These are phyloP conservation scores for Mortierella sp. DNA, from an alignment of 371 early-diverging fungal species.

Conservation along the genomic window DNA sequence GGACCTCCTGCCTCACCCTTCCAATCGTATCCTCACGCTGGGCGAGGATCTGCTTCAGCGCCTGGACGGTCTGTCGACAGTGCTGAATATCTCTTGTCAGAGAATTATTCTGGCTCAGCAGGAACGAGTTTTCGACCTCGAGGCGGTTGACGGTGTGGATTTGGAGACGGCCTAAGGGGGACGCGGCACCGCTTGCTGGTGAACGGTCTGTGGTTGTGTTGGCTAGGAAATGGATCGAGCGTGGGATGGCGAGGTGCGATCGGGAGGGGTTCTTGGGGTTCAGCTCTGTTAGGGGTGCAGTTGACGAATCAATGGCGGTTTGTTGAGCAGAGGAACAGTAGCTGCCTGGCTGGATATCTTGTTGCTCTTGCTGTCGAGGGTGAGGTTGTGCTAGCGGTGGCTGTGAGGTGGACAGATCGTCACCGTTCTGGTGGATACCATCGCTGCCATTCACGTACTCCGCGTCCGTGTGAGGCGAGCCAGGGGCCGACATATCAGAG, in stretches of 20 bases:
- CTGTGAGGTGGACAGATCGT: neutral
- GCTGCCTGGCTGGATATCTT: neutral
- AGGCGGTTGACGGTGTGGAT: conserved; percentile 33
- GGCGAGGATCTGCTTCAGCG: conserved; percentile 36
- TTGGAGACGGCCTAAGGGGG: neutral
- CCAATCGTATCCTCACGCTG: conserved; percentile 42
- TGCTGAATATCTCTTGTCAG: conserved; percentile 40
- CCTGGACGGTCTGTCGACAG: conserved; percentile 43
- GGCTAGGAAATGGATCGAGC: conserved; percentile 12
- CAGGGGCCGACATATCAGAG: neutral
- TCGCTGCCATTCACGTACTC: neutral
- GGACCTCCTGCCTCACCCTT: conserved; percentile 25
- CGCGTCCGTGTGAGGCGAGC: neutral
- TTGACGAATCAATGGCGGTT: neutral
- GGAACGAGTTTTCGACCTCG: conserved; percentile 47
- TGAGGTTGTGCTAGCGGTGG: neutral
- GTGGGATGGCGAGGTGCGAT: neutral
- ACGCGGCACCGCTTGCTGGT: neutral
- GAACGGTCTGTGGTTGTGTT: neutral
- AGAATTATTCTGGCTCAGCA: conserved; percentile 31
- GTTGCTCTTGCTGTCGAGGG: neutral
- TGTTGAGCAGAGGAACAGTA: neutral
- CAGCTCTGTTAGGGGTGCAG: neutral
- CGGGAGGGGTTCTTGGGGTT: neutral
- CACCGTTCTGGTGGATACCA: neutral